Conservation (phyloP, 176 grass and related monocot genomes). For the Ampelocalamus luodianensis region DNA sequence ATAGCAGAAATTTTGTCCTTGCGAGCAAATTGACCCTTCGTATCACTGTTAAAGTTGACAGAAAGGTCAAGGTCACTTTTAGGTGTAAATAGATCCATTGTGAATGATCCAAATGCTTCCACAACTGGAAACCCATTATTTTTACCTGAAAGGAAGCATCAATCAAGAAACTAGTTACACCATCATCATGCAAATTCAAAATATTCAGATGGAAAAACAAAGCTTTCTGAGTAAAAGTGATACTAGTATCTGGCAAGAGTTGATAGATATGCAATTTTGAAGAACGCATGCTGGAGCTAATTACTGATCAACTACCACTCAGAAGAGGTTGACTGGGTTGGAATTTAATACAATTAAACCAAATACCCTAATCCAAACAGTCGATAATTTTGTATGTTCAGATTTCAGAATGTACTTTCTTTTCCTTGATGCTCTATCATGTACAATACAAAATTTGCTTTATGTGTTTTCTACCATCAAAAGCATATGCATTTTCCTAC, state of each 20-base stretch:
- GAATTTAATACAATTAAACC: conserved; percentile 5
- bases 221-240: conserved; percentile 21
- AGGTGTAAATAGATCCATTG: conserved; percentile 90
- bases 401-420: not conserved
- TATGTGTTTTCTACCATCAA: not conserved
- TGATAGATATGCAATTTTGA: conserved; percentile 4
- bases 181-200: not conserved
- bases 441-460: conserved; percentile 4
- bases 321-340: conserved; percentile 10
- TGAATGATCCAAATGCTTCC: conserved; percentile 88
- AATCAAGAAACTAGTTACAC: conserved; percentile 15
- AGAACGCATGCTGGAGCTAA: not conserved
- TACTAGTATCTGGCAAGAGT: not conserved
- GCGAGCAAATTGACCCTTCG: conserved; percentile 51
- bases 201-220: conserved; percentile 23
- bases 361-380: not conserved
- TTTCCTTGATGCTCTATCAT: conserved; percentile 15
- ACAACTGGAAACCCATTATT: conserved; percentile 59
- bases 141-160: conserved; percentile 59
- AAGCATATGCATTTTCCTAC: conserved; percentile 17
- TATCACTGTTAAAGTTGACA: conserved; percentile 69
- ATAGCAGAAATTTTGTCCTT: conserved; percentile 67
- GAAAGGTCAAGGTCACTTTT: conserved; percentile 95
- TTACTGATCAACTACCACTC: conserved; percentile 12
- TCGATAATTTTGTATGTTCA: not conserved